Conservation (phyloP, 495 filamentous ascomycete species). For the Aspergillus campestris region DNA sequence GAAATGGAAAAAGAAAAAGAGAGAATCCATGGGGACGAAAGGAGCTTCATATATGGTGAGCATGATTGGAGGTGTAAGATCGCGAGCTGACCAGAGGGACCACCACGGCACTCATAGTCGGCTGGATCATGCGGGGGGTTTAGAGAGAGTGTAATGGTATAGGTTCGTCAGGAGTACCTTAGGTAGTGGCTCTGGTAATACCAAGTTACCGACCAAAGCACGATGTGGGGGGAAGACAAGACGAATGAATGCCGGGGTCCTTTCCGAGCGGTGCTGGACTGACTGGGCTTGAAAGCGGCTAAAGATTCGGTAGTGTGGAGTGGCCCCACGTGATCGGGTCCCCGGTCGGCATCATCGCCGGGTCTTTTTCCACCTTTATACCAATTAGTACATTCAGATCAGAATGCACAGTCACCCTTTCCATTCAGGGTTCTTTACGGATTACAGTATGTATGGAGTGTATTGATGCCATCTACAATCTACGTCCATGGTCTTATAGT, state of each 20-base stretch:
- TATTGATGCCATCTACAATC: no score
- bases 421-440: neutral
- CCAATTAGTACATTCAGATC: conserved; percentile 1
- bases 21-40: conserved; percentile 2
- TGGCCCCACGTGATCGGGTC: conserved; percentile 18
- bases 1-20: conserved; percentile 8
- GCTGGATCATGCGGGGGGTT: conserved; percentile 20
- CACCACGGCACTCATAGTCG: conserved; percentile 36
- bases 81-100: conserved; percentile 14
- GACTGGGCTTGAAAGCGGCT: conserved; percentile 21
- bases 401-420: conserved; percentile 3
- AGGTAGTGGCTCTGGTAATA: neutral
- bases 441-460: neutral
- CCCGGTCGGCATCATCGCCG: conserved; percentile 19
- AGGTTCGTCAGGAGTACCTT: conserved; percentile 5
- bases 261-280: conserved; percentile 12
- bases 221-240: neutral
- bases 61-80: conserved; percentile 4
- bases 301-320: conserved; percentile 28
- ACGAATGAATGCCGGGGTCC: conserved; percentile 17
- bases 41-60: conserved; percentile 20
- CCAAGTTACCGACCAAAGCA: neutral
- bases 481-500: no score
- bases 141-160: conserved; percentile 5
- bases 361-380: conserved; percentile 13